Base-by-base conservation (phyloP, 345 rosid species). In the Eutrema heterophyllum region DNA sequence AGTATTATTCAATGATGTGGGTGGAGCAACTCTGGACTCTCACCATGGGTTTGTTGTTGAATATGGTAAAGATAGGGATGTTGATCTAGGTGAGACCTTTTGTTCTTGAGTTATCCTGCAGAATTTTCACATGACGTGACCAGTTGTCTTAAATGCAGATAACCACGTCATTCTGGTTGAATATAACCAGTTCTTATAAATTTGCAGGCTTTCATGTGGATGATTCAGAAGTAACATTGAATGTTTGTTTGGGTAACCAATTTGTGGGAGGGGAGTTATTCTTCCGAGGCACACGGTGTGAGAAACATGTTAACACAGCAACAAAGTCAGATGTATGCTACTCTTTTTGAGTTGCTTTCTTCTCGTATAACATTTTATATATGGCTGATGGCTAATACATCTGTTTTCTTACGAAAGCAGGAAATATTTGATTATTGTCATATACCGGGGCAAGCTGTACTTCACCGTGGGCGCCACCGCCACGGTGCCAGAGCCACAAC, bases 41-140 rank as follows among this genome's bases (percentile, higher is more conserved):
- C 98, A 96, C 81, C 99, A 96, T 80, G 98, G 99, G 68, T 95
- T 92, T 75, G 87, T 96, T 76, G 99, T 96, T 76, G 96, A 96
- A 72, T 90, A 96, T 86, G 99, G 98, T 48, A 66, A 80, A 51
- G 86, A 92, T 56, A 85, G 88, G 81, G 99, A 96, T 79, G 86
- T 85, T 71, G 98, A 96, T 73, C 85, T 96, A 53, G 99, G 98
- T 95, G 78, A 49, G 87, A 69, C 76, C 74, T 80, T 9, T 45
- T 30, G 46, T 11, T 46, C 21, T 39, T 51, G 33, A 64, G 33
- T 30, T 32, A 15, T 33, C 61, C 40, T 33, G 26, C 61, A 32
- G 24, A 8, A 55, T 55, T 54, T 55, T 32, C 60, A 55, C 32
- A 32, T 30, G 13, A 10, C 59, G 32, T 63, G 24, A 27, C 35